phyloP scores from a whole-genome alignment of 805 yeast genomes.

The Candida caryicola region DNA sequence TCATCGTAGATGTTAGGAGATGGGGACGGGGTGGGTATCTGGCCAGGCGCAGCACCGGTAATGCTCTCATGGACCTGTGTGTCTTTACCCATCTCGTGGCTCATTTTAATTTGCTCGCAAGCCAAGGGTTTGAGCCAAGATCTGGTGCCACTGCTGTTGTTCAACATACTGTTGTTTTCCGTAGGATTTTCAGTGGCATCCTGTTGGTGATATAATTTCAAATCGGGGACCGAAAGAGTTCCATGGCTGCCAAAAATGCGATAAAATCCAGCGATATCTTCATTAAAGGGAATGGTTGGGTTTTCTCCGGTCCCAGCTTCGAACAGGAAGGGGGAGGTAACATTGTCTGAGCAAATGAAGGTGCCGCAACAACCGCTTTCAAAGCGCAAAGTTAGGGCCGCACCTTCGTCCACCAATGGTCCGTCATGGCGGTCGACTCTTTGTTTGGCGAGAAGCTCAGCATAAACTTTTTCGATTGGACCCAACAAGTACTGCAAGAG shows the following conservation, averaged over 20 bases:
- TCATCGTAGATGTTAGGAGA: conserved; percentile 23
- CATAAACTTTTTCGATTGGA: conserved; percentile 35
- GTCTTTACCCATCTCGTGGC: conserved; percentile 10
- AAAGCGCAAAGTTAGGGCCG: conserved; percentile 31
- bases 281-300: conserved; percentile 32
- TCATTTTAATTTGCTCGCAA: conserved; percentile 18
- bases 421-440: conserved; percentile 15
- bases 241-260: conserved; percentile 39
- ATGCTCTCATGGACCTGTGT: conserved; percentile 1
- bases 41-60: not conserved
- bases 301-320: conserved; percentile 41
- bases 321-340: conserved; percentile 36
- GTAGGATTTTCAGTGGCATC: not conserved
- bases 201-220: conserved; percentile 30
- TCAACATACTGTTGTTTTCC: conserved; percentile 10
- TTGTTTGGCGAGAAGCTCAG: conserved; percentile 31
- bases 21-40: conserved; percentile 29
- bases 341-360: conserved; percentile 38
- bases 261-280: conserved; percentile 30
- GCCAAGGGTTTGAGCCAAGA: conserved; percentile 30
- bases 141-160: conserved; percentile 14
- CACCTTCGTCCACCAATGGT: conserved; percentile 38
- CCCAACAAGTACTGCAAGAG: conserved; percentile 37
- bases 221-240: conserved; percentile 37
- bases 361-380: conserved; percentile 34